Conservation (phyloP, 2,329 filamentous ascomycete genomes). For the Ceratocystis colombiana region DNA sequence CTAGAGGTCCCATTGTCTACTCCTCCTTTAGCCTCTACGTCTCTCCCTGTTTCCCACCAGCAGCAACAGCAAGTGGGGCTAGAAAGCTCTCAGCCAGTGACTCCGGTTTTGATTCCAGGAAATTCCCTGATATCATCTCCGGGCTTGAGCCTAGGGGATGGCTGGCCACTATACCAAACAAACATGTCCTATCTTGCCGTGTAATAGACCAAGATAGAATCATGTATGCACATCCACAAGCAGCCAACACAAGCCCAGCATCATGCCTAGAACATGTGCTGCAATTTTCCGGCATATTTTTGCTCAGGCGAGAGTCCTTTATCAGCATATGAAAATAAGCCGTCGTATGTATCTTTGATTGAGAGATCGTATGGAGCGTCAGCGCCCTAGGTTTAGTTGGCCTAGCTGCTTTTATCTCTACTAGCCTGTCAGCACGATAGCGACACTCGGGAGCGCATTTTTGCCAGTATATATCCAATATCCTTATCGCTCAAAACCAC, state of each 20-base stretch:
- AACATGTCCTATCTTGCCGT: background rate
- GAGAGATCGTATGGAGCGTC: no score
- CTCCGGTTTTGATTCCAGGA: background rate
- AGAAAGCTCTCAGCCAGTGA: background rate
- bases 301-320: no score
- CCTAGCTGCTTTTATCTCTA: background rate
- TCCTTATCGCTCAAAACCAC: background rate
- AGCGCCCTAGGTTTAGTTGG: background rate
- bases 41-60: background rate
- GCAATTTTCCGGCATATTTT: no score
- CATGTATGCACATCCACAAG: background rate
- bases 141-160: background rate
- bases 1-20: background rate
- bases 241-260: no score
- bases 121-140: background rate
- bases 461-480: background rate
- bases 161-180: constrained; percentile 6
- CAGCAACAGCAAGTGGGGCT: background rate
- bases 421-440: background rate
- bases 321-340: no score
- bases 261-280: no score
- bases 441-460: background rate
- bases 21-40: background rate
- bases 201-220: background rate
- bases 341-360: no score